These are phyloP conservation scores for Annulohypoxylon moriforme DNA, from an alignment of 495 filamentous ascomycete genomes.

Conservation along the genomic window DNA sequence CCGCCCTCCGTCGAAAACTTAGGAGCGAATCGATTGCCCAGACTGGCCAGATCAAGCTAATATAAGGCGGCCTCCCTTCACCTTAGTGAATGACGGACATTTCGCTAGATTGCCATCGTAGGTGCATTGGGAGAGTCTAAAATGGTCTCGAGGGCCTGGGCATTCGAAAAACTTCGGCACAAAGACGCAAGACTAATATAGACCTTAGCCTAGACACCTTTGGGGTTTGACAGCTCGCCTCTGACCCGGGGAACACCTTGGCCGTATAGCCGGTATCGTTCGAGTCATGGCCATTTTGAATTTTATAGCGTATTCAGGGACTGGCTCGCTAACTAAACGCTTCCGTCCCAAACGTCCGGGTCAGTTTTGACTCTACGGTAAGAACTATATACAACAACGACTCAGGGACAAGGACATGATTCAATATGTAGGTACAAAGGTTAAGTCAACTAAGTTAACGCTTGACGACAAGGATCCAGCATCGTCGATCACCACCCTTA, in stretches of 20 bases:
- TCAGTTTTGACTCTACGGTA: not conserved
- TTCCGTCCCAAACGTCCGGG: constrained; percentile 12
- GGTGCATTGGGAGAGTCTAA: constrained; percentile 24
- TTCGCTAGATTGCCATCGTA: constrained; percentile 11
- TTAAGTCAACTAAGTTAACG: not conserved
- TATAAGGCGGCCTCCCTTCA: constrained; percentile 1
- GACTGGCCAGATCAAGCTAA: constrained; percentile 5
- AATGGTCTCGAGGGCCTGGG: constrained; percentile 13
- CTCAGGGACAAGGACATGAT: not conserved
- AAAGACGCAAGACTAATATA: constrained; percentile 28
- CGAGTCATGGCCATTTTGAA: constrained; percentile 30
- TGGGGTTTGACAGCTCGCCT: constrained; percentile 19
- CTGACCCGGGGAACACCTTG: constrained; percentile 8
- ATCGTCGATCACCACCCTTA: not conserved
- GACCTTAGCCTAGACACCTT: constrained; percentile 2
- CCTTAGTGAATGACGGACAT: constrained; percentile 3
- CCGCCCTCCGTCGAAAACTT: constrained; percentile 9
- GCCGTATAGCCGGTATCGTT: constrained; percentile 16
- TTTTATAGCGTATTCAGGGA: constrained; percentile 16
- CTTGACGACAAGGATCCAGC: not conserved
- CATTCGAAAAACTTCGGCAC: not conserved
- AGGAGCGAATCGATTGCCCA: constrained; percentile 15
- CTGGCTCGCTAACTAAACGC: not conserved
- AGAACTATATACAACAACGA: not conserved
- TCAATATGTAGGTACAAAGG: not conserved